A percentile compares a stretch with the other conserved stretches of the same genome.
phyloP scores from a whole-genome alignment of 2,329 filamentous ascomycete species.

The Leptodontidium sp. region DNA sequence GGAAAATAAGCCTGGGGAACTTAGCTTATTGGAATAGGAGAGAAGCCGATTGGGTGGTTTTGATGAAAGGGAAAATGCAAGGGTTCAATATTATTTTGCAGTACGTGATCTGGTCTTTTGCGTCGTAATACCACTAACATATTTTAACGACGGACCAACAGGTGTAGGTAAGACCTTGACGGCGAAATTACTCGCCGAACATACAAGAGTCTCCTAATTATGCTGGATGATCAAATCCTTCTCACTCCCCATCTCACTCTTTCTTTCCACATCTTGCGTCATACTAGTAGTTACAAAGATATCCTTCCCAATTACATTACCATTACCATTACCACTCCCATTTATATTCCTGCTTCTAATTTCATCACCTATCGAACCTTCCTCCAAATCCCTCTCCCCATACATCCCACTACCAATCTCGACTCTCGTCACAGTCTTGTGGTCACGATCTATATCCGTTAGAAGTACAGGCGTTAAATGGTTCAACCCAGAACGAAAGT shows the following conservation, averaged over 20 bases:
- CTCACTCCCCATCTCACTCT: constrained; percentile 26
- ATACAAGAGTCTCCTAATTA: neutral
- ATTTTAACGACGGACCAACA: too few relatives aligned
- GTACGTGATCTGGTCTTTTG: too few relatives aligned
- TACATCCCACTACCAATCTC: neutral
- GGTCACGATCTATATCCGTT: neutral
- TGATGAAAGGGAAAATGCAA: too few relatives aligned
- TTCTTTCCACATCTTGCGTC: constrained; percentile 28
- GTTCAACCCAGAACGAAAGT: neutral
- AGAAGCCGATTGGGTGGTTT: too few relatives aligned
- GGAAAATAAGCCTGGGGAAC: too few relatives aligned
- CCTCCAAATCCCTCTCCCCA: constrained; percentile 7
- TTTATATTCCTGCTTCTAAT: neutral
- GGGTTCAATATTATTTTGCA: too few relatives aligned
- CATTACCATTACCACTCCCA: too few relatives aligned
- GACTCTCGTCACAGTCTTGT: constrained; percentile 18
- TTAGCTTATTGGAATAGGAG: too few relatives aligned
- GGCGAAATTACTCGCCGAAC: too few relatives aligned
- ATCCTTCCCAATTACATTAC: constrained; percentile 5
- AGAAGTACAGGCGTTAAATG: neutral
- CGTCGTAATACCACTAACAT: too few relatives aligned
- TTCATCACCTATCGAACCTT: neutral
- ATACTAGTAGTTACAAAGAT: constrained; percentile 26
- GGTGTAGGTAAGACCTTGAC: too few relatives aligned
- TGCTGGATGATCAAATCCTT: constrained; percentile 28